Conservation (phyloP, 768 basidiomycete species). For the Botryobasidium botryosum region DNA sequence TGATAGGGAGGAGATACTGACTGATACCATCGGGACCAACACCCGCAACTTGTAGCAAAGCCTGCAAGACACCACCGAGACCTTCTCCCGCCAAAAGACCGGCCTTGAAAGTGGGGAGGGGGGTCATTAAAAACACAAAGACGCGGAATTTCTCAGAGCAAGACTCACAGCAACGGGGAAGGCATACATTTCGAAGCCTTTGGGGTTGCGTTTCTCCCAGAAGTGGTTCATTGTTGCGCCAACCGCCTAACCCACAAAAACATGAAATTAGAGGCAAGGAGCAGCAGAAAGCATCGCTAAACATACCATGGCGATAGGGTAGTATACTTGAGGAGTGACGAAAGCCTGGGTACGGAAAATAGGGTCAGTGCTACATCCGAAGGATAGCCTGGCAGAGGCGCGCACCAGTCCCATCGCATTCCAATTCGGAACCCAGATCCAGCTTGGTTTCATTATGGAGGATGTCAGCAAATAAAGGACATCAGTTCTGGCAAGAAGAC, state of each 20-base stretch:
- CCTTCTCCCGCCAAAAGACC: slow-evolving; percentile 44
- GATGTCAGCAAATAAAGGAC: too few relatives aligned
- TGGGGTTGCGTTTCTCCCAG: slow-evolving; percentile 32
- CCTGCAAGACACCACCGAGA: slow-evolving; percentile 42
- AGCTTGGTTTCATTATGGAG: too few relatives aligned
- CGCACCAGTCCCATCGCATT: slow-evolving; percentile 22
- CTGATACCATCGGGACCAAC: slow-evolving; percentile 26
- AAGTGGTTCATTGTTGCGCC: slow-evolving; percentile 32
- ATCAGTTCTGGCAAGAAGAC: too few relatives aligned
- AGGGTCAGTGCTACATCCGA: too few relatives aligned
- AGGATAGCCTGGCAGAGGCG: too few relatives aligned
- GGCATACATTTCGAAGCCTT: slow-evolving; percentile 37
- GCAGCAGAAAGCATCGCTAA: too few relatives aligned
- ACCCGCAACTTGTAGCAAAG: slow-evolving; percentile 34
- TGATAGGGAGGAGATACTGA: background rate
- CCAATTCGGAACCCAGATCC: slow-evolving; percentile 37
- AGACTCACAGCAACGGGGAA: slow-evolving; percentile 38
- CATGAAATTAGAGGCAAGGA: too few relatives aligned
- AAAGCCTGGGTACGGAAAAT: too few relatives aligned
- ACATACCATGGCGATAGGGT: slow-evolving; percentile 39
- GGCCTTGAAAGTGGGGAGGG: too few relatives aligned
- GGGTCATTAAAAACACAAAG: too few relatives aligned
- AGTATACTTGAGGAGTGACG: slow-evolving; percentile 34
- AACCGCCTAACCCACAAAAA: too few relatives aligned
- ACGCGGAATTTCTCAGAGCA: too few relatives aligned